Evolutionary conservation across 345 rosid genomes (phyloP), one percentile per base, ranked within the genome.

Genomic region (Odontarrhena argentea): DNA sequence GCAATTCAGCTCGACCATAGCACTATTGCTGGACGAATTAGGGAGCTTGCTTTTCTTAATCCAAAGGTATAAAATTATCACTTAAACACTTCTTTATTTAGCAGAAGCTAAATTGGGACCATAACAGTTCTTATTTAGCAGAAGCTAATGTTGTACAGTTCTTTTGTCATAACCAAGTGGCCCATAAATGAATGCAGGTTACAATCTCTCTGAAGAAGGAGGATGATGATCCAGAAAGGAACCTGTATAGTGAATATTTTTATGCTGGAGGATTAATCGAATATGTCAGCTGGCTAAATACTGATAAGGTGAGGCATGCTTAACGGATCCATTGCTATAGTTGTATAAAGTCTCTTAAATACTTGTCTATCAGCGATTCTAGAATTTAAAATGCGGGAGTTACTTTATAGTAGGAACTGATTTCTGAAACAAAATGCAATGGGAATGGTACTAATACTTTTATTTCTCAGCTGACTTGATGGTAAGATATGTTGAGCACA

Each of bases 41-140:
- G 98, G 73, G 97, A 93, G 74, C 94, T 90, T 40, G 97, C 98
- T 77, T 93, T 93, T 61, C 76, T 93, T 55, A 93, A 93, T 76
- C 97, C 98, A 32, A 85, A 88, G 85, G 97, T 90, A 78, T 56
- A 40, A 22, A 24, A 45, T 61, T 15, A n/a, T 67, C 15, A 70
- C 49, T 61, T 70, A 18, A 18, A 18, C 22, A 18, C 22, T 18
- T 18, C 22, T 25, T 36, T 41, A 36, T 51, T 35, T 61, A 18
- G 55, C 38, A 60, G 61, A 69, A 50, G 44, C 60, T 53, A 52
- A 41, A 18, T 18, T 18, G 22, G 22, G 22, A 18, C 22, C 22
- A 18, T 18, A 18, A 18, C 15, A 70, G 55, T 61, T 70, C 34
- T 36, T 41, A 36, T 51, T 35, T 61, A 18, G 55, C 38, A 60